Evolutionary conservation across 768 basidiomycete species (phyloP).

Genomic region (Heimioporus sp.): DNA sequence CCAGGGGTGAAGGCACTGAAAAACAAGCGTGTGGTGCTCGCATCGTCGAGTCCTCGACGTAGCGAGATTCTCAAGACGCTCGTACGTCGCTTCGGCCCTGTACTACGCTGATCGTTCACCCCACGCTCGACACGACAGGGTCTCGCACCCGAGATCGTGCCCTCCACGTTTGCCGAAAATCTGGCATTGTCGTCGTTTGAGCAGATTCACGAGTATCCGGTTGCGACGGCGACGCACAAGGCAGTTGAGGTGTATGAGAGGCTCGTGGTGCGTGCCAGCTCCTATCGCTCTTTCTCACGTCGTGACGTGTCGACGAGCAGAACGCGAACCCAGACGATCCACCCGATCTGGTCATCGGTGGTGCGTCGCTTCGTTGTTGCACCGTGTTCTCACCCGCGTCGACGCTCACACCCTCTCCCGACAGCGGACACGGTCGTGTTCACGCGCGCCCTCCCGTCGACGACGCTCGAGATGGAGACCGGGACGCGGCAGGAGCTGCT

Average conservation of each 20-base stretch:
- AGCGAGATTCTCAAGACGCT: constrained; percentile 78
- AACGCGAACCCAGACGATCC: constrained; percentile 59
- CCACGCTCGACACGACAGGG: constrained; percentile 36
- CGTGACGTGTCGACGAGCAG: constrained; percentile 27
- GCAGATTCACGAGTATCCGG: constrained; percentile 70
- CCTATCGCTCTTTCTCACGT: not conserved
- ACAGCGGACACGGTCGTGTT: constrained; percentile 96
- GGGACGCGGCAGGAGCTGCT: constrained; percentile 66
- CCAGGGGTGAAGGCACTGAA: constrained; percentile 64
- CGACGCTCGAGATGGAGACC: constrained; percentile 43
- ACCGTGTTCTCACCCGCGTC: not conserved
- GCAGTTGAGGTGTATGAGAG: constrained; percentile 85
- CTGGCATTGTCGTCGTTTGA: constrained; percentile 65
- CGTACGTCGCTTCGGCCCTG: constrained; percentile 41
- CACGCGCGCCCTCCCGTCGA: constrained; percentile 63
- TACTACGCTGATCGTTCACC: not conserved
- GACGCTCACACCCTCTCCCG: not conserved
- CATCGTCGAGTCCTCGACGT: constrained; percentile 83
- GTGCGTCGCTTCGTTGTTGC: constrained; percentile 43
- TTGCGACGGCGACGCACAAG: constrained; percentile 74
- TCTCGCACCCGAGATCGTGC: constrained; percentile 65
- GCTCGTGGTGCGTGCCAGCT: constrained; percentile 53
- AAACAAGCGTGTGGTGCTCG: constrained; percentile 79
- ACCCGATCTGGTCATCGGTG: constrained; percentile 79
- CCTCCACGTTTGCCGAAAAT: constrained; percentile 81